Evolutionary conservation across 202 grass and related monocot genomes (phyloP).

Genomic region (Eragrostis tef): DNA sequence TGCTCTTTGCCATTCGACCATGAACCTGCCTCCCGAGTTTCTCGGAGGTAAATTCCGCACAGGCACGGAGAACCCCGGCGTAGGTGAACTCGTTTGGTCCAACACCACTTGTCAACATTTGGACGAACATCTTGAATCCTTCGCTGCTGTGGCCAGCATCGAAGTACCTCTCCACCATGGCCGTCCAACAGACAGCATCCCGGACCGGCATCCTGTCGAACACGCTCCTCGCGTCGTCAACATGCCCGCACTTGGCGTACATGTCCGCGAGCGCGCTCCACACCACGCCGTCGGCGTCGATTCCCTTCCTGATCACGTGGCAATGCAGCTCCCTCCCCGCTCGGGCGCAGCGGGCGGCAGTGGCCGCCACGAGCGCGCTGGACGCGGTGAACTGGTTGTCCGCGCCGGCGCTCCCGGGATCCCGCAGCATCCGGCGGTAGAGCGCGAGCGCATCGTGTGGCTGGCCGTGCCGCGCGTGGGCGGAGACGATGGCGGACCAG

Average conservation of each 20-base stretch:
- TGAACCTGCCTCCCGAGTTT: conserved; percentile 71
- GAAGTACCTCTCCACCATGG: conserved; percentile 89
- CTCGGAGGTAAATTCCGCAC: conserved; percentile 59
- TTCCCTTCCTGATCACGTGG: conserved; percentile 66
- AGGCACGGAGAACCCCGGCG: conserved; percentile 54
- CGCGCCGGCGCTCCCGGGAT: conserved; percentile 23
- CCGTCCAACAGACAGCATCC: conserved; percentile 81
- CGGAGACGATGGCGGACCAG: conserved; percentile 73
- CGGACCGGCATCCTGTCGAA: conserved; percentile 59
- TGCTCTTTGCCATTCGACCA: conserved; percentile 62
- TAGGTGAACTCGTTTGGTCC: conserved; percentile 80
- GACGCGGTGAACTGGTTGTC: conserved; percentile 91
- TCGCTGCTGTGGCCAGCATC: conserved; percentile 53
- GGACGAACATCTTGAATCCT: conserved; percentile 62
- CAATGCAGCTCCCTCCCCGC: conserved; percentile 81
- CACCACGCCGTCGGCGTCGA: conserved; percentile 63
- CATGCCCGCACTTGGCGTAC: conserved; percentile 78
- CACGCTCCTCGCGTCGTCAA: conserved; percentile 70
- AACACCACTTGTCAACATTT: conserved; percentile 56
- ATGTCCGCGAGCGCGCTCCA: conserved; percentile 87
- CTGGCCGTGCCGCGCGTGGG: conserved; percentile 59
- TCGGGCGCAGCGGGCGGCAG: conserved; percentile 48
- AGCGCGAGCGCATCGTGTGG: conserved; percentile 58
- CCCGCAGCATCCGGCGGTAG: conserved; percentile 73
- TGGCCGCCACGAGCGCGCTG: conserved; percentile 66